Evolutionary conservation across 1,284 basidiomycete species (phyloP).

Genomic region (Ustanciosporium gigantosporum): DNA sequence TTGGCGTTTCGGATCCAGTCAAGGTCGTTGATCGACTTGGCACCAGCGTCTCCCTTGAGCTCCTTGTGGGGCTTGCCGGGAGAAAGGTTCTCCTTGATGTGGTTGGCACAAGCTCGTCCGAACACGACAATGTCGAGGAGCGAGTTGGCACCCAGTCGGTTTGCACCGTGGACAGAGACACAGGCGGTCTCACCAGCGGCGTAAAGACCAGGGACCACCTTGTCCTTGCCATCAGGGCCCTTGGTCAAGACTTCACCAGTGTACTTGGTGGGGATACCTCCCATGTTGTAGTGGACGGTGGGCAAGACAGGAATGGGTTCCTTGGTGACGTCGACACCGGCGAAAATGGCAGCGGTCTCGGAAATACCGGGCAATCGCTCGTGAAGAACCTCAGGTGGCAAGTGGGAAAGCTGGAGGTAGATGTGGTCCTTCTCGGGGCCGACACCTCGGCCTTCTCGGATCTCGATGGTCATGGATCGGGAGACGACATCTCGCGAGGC

Average conservation of each 20-base stretch:
- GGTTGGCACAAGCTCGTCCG: conserved; percentile 96
- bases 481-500: conserved; percentile 99
- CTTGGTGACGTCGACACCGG: conserved; percentile 99
- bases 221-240: conserved; percentile 74
- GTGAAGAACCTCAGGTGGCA: conserved; percentile 92
- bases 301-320: conserved; percentile 75
- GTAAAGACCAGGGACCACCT: conserved; percentile 94
- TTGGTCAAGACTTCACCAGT: conserved; percentile 89
- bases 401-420: conserved; percentile 94
- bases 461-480: conserved; percentile 98
- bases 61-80: conserved; percentile 90
- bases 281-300: conserved; percentile 69
- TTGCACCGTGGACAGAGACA: conserved; percentile 98
- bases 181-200: conserved; percentile 98
- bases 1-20: conserved; percentile 78
- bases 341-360: conserved; percentile 98
- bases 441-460: conserved; percentile 97
- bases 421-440: conserved; percentile 98
- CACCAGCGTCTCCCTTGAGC: conserved; percentile 84
- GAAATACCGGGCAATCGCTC: conserved; percentile 99
- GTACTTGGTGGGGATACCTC: conserved; percentile 98
- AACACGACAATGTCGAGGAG: conserved; percentile 98
- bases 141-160: conserved; percentile 99
- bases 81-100: conserved; percentile 87
- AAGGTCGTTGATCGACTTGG: conserved; percentile 82